phyloP scores from a whole-genome alignment of 2,329 filamentous ascomycete species.

The Aspergillus novoparasiticus region DNA sequence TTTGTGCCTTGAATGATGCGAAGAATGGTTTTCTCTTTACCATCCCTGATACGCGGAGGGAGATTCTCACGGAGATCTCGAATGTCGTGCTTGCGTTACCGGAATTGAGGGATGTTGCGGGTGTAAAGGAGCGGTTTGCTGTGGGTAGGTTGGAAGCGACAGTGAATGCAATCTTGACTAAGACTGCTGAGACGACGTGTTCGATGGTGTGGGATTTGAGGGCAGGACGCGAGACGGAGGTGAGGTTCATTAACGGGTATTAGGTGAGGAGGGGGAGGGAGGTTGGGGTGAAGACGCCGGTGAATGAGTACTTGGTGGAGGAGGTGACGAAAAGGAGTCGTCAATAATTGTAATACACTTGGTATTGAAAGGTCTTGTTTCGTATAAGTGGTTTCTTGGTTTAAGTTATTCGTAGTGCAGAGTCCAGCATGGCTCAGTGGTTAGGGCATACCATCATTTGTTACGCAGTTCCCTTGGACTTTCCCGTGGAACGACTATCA shows the following conservation, averaged over 20 bases:
- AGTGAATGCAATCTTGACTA: constrained; percentile 17
- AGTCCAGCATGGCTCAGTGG: background rate
- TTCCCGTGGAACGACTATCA: too few relatives aligned
- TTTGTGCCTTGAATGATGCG: constrained; percentile 16
- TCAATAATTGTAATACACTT: background rate
- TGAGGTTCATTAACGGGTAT: constrained; percentile 21
- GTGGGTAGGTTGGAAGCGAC: constrained; percentile 14
- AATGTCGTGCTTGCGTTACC: constrained; percentile 16
- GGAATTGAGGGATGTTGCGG: constrained; percentile 11
- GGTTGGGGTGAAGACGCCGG: constrained; percentile 9
- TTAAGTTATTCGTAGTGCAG: background rate
- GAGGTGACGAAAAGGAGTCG: background rate
- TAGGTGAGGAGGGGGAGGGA: constrained; percentile 15
- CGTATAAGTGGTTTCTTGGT: background rate
- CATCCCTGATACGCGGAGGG: constrained; percentile 8
- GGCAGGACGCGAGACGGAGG: constrained; percentile 20
- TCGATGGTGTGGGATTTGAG: constrained; percentile 23
- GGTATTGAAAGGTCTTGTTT: too few relatives aligned
- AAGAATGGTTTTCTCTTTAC: constrained; percentile 19
- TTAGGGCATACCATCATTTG: too few relatives aligned
- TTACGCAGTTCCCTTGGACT: too few relatives aligned
- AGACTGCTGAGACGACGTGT: constrained; percentile 16
- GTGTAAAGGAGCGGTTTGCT: constrained; percentile 13
- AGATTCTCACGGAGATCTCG: constrained; percentile 22
- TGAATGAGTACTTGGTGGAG: constrained; percentile 15